These are phyloP conservation scores for Crassisporium funariophilum DNA, from an alignment of 768 basidiomycete genomes.

Conservation along the genomic window DNA sequence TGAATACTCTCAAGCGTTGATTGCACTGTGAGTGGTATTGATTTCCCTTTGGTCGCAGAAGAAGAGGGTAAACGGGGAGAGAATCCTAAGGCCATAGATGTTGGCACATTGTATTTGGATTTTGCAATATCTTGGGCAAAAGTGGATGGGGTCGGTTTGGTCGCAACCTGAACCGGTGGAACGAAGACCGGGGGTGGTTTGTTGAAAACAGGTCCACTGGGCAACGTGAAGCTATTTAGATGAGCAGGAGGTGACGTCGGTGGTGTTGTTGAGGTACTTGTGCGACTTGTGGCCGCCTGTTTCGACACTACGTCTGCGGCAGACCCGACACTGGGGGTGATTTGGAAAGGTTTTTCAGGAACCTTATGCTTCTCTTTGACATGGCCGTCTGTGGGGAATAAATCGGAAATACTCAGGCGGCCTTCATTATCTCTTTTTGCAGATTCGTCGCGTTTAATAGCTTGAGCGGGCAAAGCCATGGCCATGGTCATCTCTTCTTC, in stretches of 20 bases:
- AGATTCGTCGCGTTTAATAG: conserved; percentile 6
- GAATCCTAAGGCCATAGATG: conserved; percentile 49
- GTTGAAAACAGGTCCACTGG: conserved; percentile 58
- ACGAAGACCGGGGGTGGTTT: conserved; percentile 56
- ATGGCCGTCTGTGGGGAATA: conserved; percentile 44
- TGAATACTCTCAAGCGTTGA: conserved; percentile 54
- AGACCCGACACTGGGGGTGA: conserved; percentile 18
- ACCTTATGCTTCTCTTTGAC: conserved; percentile 36
- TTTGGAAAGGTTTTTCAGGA: conserved; percentile 27
- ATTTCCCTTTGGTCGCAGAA: conserved; percentile 24
- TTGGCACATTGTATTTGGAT: conserved; percentile 31
- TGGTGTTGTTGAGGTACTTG: conserved; percentile 57
- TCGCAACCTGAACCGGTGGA: conserved; percentile 37
- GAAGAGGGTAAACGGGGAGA: conserved; percentile 32
- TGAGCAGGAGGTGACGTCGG: conserved; percentile 55
- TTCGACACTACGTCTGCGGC: conserved; percentile 5
- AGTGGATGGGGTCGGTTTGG: conserved; percentile 15
- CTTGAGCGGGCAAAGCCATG: conserved; percentile 13
- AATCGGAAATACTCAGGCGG: conserved; percentile 62
- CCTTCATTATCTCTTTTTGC: conserved; percentile 25
- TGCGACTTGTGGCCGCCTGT: conserved; percentile 16
- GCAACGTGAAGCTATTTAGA: conserved; percentile 32
- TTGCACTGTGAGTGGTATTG: conserved; percentile 45
- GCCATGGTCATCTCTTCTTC: conserved; percentile 38
- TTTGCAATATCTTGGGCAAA: conserved; percentile 18